Evolutionary conservation across 75 land plant species (phyloP).

Genomic region (Isoetes taiwanensis): DNA sequence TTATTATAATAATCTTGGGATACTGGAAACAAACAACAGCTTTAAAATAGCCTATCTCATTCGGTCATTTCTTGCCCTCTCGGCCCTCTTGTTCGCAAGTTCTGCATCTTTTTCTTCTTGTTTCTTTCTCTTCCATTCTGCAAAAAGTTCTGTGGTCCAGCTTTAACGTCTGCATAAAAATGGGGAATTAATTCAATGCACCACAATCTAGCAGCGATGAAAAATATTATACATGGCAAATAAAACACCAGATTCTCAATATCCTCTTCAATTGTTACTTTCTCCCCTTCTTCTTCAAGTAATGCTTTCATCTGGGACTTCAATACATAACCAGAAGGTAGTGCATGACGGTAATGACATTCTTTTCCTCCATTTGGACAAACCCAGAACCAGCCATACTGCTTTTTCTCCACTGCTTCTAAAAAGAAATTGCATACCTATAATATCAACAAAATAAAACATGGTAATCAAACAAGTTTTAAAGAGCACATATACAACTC

Average conservation of each 20-base stretch:
- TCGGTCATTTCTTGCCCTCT: conserved; percentile 90
- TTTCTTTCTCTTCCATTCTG: conserved; percentile 86
- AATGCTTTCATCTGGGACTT: conserved; percentile 99
- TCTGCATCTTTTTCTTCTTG: conserved; percentile 61
- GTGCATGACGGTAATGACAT: conserved; percentile 95
- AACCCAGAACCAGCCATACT: conserved; percentile 99
- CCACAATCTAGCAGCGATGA: background rate
- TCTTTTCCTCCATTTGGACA: conserved; percentile 99
- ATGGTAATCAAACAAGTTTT: background rate
- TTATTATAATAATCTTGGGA: background rate
- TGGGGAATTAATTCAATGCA: conserved; percentile 4
- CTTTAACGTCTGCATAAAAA: conserved; percentile 43
- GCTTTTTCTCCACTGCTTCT: conserved; percentile 99
- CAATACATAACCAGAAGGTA: conserved; percentile 88
- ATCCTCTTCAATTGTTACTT: conserved; percentile 84
- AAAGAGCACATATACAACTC: too few species aligned
- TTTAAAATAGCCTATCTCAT: conserved; percentile 55
- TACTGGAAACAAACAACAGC: background rate
- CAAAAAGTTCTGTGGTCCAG: conserved; percentile 62
- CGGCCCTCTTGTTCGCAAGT: conserved; percentile 67
- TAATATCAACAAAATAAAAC: background rate
- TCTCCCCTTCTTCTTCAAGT: conserved; percentile 74
- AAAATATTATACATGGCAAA: background rate
- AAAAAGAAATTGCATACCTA: conserved; percentile 95
- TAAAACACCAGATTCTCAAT: conserved; percentile 70